Base-by-base conservation (phyloP, 306 rosid genomes). In the Prunus mira region DNA sequence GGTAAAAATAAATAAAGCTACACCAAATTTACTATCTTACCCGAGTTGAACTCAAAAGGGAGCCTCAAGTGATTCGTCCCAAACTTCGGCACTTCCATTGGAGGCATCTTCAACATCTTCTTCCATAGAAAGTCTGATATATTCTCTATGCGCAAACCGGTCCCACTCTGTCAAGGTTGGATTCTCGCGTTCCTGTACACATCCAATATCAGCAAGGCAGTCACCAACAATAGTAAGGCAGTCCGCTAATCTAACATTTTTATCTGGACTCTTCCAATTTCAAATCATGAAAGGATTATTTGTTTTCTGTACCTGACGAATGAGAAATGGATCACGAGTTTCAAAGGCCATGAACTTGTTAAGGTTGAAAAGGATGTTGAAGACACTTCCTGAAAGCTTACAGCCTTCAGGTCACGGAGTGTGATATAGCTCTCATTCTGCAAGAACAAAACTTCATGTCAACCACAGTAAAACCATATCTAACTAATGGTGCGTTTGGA, bases 111-210 rank as follows among this genome's bases (percentile, higher is more conserved):
- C 99, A 73, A 92, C 99, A 79, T 96, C 99, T 89, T 96, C 99
- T 86, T 96, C 99, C 99, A 96, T 96, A 56, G 99, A 96, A 82
- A 96, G 99, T 80, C 99, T 91, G 65, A 92, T 96, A 85, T 96
- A 96, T 86, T 96, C 99, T 84, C 99, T 91, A 83, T 96, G 99
- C 13, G 99, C 99, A 86, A 92, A 96, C 67, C 99, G 99, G 76
- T 96, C 99, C 99, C 99, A 96, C 74, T 96, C 99, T 47, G 99
- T 96, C 96, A 93, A 84, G 45, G 98, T 91, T 76, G 99, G 99
- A 87, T 96, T 96, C 85, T 96, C 99, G 18, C 99, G 99, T 81
- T 96, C 97, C 99, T 96, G 90, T 85, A 81, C 83, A 85, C 67
- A 78, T 43, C 74, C 67, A 69, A 65, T 65, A 68, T 43, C 32